phyloP scores from a whole-genome alignment of 768 basidiomycete species.

The Panaeolus papilionaceus region DNA sequence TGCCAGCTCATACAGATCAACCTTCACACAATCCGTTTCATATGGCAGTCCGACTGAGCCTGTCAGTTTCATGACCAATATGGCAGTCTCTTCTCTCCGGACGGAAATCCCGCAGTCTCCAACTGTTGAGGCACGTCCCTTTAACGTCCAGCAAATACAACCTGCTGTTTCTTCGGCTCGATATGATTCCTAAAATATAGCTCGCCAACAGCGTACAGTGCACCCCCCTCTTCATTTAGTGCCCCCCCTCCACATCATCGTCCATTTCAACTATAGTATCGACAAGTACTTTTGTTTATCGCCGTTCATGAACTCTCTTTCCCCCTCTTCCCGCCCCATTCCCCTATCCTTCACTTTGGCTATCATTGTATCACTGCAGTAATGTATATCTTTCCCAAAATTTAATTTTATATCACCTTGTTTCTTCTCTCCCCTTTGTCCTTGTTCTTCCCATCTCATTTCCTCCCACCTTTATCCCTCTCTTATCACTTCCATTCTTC shows the following conservation, averaged over 20 bases:
- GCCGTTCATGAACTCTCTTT: not conserved
- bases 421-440: not conserved
- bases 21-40: conserved; percentile 26
- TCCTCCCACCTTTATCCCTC: not conserved
- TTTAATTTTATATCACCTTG: conserved; percentile 9
- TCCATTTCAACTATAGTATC: conserved; percentile 1
- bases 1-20: conserved; percentile 19
- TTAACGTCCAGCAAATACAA: conserved; percentile 11
- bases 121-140: conserved; percentile 20
- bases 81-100: conserved; percentile 51
- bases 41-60: conserved; percentile 30
- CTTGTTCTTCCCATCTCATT: not conserved
- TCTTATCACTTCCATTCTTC: not conserved
- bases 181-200: conserved; percentile 9
- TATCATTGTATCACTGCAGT: conserved; percentile 10
- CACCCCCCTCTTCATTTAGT: conserved; percentile 9
- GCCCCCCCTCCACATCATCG: conserved; percentile 1
- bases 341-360: conserved; percentile 12
- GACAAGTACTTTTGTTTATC: conserved; percentile 3
- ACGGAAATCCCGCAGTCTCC: conserved; percentile 46
- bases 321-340: not conserved
- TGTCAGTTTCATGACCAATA: conserved; percentile 41
- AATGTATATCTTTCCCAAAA: conserved; percentile 10
- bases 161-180: conserved; percentile 13
- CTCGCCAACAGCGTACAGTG: not conserved